A percentile compares a stretch with the other conserved stretches of the same genome.
These are phyloP conservation scores for Drechslerella coelobrocha DNA, from an alignment of 2,329 filamentous ascomycete species.

Conservation along the genomic window DNA sequence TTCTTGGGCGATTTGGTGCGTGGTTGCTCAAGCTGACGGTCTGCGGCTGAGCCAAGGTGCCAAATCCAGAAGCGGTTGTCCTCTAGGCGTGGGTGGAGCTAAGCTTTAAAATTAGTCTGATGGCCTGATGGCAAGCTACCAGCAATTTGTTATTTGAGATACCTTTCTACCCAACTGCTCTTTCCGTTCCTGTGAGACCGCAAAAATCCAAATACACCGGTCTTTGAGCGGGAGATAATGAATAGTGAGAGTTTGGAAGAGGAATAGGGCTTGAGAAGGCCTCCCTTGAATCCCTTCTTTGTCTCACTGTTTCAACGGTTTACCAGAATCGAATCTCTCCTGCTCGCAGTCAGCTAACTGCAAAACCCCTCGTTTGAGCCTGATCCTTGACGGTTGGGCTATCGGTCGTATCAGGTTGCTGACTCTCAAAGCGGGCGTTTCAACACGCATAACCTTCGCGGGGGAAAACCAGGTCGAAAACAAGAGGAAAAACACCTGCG, in stretches of 20 bases:
- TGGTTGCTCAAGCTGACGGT: slow-evolving; percentile 35
- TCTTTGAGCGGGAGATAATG: not conserved
- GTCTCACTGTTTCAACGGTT: not conserved
- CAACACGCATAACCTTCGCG: not conserved
- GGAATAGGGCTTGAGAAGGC: not conserved
- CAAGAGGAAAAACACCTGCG: not conserved
- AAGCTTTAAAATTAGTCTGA: slow-evolving; percentile 8
- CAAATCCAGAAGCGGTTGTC: slow-evolving; percentile 42
- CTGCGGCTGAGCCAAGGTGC: slow-evolving; percentile 48
- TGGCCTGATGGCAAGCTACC: slow-evolving; percentile 33
- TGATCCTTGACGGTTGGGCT: not conserved
- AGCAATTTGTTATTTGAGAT: slow-evolving; percentile 41
- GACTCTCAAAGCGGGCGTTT: too few species aligned
- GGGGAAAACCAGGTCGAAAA: not conserved
- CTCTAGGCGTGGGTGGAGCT: slow-evolving; percentile 12
- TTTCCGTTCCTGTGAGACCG: not conserved
- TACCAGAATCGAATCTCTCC: not conserved
- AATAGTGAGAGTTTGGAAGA: not conserved
- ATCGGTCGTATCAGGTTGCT: not conserved
- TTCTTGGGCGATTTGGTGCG: slow-evolving; percentile 13
- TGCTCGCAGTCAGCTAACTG: not conserved
- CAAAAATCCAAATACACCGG: not conserved
- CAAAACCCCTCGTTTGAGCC: slow-evolving; percentile 1
- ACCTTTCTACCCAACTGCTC: slow-evolving; percentile 16
- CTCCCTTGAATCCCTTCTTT: slow-evolving; percentile 4